phyloP scores from a whole-genome alignment of 495 filamentous ascomycete species.

The Penicillium ochrochloron region DNA sequence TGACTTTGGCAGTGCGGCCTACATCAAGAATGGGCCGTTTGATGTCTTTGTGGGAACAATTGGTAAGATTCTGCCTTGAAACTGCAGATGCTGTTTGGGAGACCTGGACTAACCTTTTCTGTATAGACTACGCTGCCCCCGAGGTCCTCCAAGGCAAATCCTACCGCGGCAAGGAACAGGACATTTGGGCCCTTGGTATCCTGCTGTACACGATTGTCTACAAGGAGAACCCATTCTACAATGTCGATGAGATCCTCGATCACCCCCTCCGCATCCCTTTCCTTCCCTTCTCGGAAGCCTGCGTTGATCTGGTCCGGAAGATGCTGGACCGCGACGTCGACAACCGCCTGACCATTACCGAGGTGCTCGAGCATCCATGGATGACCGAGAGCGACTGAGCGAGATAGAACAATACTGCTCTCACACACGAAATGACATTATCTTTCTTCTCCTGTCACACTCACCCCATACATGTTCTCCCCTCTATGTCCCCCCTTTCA shows the following conservation, averaged over 20 bases:
- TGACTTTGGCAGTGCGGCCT: slow-evolving; percentile 96
- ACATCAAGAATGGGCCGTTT: slow-evolving; percentile 97
- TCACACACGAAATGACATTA: neutral
- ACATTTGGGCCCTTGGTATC: slow-evolving; percentile 98
- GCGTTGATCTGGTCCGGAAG: slow-evolving; percentile 82
- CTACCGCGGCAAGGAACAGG: slow-evolving; percentile 95
- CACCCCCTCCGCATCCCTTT: slow-evolving; percentile 92
- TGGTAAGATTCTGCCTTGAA: slow-evolving; percentile 61
- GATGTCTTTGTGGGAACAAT: slow-evolving; percentile 99
- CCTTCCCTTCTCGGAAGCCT: slow-evolving; percentile 81
- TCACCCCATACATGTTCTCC: neutral
- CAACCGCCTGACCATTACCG: slow-evolving; percentile 76
- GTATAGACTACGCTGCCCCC: slow-evolving; percentile 90
- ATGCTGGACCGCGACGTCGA: slow-evolving; percentile 94
- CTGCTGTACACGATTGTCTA: slow-evolving; percentile 98
- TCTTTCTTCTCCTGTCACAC: neutral
- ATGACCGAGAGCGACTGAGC: slow-evolving; percentile 31
- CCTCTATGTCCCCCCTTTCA: neutral
- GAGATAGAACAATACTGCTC: slow-evolving; percentile 18
- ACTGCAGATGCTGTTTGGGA: neutral
- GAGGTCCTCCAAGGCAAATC: slow-evolving; percentile 94
- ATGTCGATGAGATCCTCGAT: slow-evolving; percentile 98
- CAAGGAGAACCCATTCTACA: slow-evolving; percentile 99
- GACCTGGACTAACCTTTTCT: neutral
- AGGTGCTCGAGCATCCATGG: slow-evolving; percentile 89